Conservation (phyloP, 2,329 filamentous ascomycete genomes). For the Trichoderma brevicompactum region DNA sequence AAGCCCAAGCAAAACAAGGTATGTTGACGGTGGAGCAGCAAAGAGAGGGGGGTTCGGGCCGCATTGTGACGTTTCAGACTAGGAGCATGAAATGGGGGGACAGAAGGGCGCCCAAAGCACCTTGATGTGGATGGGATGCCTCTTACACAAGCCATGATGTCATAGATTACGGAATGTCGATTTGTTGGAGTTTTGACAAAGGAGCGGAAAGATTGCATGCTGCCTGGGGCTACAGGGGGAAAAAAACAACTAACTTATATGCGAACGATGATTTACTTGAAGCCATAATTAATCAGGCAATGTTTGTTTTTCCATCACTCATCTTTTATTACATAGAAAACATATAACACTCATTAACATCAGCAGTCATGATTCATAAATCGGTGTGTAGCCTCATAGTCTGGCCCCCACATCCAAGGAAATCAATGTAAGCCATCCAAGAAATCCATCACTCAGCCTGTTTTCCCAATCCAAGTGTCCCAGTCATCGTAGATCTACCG, state of each 20-base stretch:
- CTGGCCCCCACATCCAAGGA: constrained; percentile 12
- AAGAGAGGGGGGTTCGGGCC: constrained; percentile 10
- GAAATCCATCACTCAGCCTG: constrained; percentile 19
- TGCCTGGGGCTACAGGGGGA: neutral
- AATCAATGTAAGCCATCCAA: constrained; percentile 24
- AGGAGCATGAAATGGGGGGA: neutral
- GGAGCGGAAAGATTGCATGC: neutral
- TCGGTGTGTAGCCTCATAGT: neutral
- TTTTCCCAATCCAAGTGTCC: constrained; percentile 12
- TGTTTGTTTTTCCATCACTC: neutral
- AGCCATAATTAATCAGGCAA: constrained; percentile 26
- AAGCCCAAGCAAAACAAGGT: too few species aligned
- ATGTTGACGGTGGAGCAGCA: neutral
- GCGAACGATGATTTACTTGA: neutral
- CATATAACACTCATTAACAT: constrained; percentile 16
- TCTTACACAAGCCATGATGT: constrained; percentile 10
- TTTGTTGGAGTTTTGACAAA: neutral
- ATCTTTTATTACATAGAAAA: neutral
- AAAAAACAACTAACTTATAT: neutral
- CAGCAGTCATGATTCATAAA: constrained; percentile 36
- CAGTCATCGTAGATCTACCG: constrained; percentile 22
- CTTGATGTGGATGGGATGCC: constrained; percentile 9
- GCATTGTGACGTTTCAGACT: constrained; percentile 19
- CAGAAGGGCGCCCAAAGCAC: neutral
- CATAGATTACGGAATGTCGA: neutral